phyloP scores from a whole-genome alignment of 495 filamentous ascomycete species.

The Lichenothelia convexa region DNA sequence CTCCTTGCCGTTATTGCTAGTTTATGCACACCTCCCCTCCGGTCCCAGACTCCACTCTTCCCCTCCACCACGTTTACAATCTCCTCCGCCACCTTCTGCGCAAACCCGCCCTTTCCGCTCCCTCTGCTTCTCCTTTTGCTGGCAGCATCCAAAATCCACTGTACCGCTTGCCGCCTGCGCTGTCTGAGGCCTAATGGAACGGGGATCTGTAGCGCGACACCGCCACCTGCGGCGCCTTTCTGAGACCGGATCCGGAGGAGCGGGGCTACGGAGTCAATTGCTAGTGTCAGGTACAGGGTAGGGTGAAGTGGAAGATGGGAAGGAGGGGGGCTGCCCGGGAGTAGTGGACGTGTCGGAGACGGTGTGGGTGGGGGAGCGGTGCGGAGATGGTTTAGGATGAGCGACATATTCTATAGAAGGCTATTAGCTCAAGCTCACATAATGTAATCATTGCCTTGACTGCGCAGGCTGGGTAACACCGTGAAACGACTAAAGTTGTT shows the following conservation, averaged over 20 bases:
- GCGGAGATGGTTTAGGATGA: conserved; percentile 74
- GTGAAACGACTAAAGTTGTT: too few relatives aligned
- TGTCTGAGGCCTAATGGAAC: conserved; percentile 54
- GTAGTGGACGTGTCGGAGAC: conserved; percentile 47
- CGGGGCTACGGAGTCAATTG: conserved; percentile 93
- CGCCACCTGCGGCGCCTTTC: conserved; percentile 71
- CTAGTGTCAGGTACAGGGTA: conserved; percentile 36
- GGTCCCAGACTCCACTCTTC: conserved; percentile 64
- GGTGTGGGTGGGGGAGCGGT: conserved; percentile 58
- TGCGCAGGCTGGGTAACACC: too few relatives aligned
- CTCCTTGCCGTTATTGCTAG: conserved; percentile 49
- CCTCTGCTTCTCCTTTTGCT: conserved; percentile 48
- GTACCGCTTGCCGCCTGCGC: conserved; percentile 56
- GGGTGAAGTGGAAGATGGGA: conserved; percentile 32
- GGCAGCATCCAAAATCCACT: conserved; percentile 75
- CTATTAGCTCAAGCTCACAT: too few relatives aligned
- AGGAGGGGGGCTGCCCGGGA: conserved; percentile 54
- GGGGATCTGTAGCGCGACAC: conserved; percentile 64
- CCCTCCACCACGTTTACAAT: conserved; percentile 79
- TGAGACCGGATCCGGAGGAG: conserved; percentile 57
- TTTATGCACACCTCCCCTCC: conserved; percentile 52
- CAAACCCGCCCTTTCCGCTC: conserved; percentile 44
- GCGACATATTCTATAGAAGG: conserved; percentile 62
- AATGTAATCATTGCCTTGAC: too few relatives aligned
- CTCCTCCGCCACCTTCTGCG: conserved; percentile 70